Percentiles rank a stretch among this genome's conserved stretches.
Conservation (phyloP, 257 asterid genomes). For the Oldenlandia corymbosa region DNA sequence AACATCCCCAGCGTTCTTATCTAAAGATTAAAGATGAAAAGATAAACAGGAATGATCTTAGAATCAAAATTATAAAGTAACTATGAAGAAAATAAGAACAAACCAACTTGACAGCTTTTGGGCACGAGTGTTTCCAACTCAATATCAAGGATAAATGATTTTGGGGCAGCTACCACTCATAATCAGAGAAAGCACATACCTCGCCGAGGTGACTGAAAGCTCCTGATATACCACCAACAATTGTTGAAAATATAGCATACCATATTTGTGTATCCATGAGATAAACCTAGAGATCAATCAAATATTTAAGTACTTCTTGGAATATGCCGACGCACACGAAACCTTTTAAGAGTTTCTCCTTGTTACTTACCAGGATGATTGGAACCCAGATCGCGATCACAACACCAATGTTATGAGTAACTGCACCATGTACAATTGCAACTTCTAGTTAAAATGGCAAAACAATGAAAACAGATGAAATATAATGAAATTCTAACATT, state of each 20-base stretch:
- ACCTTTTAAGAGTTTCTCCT: constrained; percentile 8
- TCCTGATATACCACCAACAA: constrained; percentile 90
- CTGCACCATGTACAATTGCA: constrained; percentile 45
- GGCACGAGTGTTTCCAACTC: background rate
- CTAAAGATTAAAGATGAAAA: constrained; percentile 31
- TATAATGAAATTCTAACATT: background rate
- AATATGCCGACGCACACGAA: background rate
- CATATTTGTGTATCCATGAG: constrained; percentile 96
- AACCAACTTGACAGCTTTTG: background rate
- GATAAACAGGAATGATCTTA: background rate
- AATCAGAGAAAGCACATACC: constrained; percentile 38
- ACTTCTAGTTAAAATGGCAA: constrained; percentile 24
- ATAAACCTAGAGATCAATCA: constrained; percentile 57
- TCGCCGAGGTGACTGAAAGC: constrained; percentile 99
- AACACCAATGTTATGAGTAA: constrained; percentile 67
- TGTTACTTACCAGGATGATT: constrained; percentile 60
- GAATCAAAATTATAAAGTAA: background rate
- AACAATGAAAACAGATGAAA: constrained; percentile 5
- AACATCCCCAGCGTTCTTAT: constrained; percentile 97
- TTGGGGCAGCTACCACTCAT: background rate
- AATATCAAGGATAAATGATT: background rate
- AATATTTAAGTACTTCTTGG: constrained; percentile 18
- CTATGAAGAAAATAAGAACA: background rate
- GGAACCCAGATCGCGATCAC: constrained; percentile 94
- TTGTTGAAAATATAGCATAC: constrained; percentile 86